Evolutionary conservation across 345 rosid species (phyloP).

Genomic region (Sonneratia alba): DNA sequence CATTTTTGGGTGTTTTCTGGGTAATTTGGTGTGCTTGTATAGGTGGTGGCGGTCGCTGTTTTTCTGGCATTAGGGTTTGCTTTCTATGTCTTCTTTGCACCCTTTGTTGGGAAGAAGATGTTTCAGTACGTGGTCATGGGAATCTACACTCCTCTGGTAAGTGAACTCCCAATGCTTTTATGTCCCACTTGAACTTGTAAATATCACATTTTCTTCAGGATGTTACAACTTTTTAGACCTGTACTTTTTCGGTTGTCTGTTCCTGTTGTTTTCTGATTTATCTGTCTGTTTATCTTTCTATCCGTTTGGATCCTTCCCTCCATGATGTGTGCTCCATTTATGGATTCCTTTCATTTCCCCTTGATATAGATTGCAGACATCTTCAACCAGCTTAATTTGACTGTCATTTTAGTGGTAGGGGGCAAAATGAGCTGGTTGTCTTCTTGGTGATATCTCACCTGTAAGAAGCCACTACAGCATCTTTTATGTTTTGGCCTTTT

Average conservation of each 20-base stretch:
- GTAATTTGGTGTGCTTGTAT: conserved; percentile 19
- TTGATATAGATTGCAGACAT: conserved; percentile 8
- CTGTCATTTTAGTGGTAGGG: background rate
- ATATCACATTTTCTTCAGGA: background rate
- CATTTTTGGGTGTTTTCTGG: background rate
- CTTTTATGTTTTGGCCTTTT: background rate
- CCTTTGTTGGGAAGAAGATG: conserved; percentile 80
- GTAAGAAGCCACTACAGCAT: background rate
- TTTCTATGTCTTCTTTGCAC: conserved; percentile 97
- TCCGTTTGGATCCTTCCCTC: conserved; percentile 12
- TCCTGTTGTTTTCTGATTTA: conserved; percentile 14
- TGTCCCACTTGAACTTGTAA: conserved; percentile 2
- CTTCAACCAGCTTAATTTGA: background rate
- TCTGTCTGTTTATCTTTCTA: conserved; percentile 4
- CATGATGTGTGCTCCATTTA: conserved; percentile 2
- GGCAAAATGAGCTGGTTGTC: conserved; percentile 12
- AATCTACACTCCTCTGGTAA: conserved; percentile 94
- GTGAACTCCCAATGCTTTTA: conserved; percentile 9
- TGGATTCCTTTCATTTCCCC: conserved; percentile 9
- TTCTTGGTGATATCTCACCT: conserved; percentile 9
- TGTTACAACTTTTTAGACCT: conserved; percentile 7
- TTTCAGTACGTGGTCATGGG: conserved; percentile 73
- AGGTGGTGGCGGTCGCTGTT: conserved; percentile 99
- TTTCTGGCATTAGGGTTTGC: conserved; percentile 96
- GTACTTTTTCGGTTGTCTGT: conserved; percentile 7